Percentiles rank a stretch among this genome's conserved stretches.
phyloP scores from a whole-genome alignment of 176 grass and related monocot species.

The Tillandsia leiboldiana region DNA sequence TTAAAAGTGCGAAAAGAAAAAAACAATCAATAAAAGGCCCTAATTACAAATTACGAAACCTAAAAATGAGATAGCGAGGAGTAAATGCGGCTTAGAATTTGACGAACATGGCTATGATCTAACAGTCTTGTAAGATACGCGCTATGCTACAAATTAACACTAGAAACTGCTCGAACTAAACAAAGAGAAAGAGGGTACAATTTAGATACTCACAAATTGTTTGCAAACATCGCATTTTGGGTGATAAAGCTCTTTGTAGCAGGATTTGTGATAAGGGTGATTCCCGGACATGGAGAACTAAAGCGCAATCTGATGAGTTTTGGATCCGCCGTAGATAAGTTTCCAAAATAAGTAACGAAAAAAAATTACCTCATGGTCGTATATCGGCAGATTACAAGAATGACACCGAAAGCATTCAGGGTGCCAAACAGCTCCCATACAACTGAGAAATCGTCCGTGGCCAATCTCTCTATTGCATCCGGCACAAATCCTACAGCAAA shows the following conservation, averaged over 20 bases:
- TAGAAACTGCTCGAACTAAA: slow-evolving; percentile 5
- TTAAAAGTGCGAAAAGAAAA: no score
- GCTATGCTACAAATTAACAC: background rate
- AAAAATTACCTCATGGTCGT: slow-evolving; percentile 62
- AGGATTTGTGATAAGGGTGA: slow-evolving; percentile 75
- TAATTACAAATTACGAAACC: no score
- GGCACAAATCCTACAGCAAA: slow-evolving; percentile 52
- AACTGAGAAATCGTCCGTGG: slow-evolving; percentile 72
- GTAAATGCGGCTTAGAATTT: no score
- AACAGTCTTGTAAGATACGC: no score
- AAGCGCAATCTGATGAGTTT: background rate
- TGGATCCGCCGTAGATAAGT: background rate
- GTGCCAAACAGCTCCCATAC: slow-evolving; percentile 90
- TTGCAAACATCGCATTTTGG: slow-evolving; percentile 91
- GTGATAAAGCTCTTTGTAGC: slow-evolving; percentile 72
- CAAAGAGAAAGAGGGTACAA: slow-evolving; percentile 8
- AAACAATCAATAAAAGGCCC: no score
- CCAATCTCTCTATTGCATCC: slow-evolving; percentile 81
- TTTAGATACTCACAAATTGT: slow-evolving; percentile 47
- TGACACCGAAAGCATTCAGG: slow-evolving; percentile 85
- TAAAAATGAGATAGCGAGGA: no score
- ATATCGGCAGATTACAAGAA: slow-evolving; percentile 70
- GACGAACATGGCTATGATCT: no score
- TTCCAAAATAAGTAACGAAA: background rate
- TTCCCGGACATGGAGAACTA: slow-evolving; percentile 72